Conservation (phyloP, 1,284 basidiomycete species). For the Trametes hirsuta region DNA sequence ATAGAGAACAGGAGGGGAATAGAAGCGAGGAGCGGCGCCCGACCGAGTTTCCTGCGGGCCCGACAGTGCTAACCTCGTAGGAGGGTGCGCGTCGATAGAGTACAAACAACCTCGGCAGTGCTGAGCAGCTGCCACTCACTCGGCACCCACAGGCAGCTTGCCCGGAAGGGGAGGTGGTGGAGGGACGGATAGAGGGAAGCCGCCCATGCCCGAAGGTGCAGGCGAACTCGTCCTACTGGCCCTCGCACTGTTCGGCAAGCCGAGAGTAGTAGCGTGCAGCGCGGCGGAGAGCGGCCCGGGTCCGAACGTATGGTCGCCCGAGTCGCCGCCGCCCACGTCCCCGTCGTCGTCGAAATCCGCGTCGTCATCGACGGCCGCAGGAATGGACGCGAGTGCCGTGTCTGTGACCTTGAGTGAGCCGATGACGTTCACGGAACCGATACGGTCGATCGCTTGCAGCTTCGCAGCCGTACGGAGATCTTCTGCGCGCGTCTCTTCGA, state of each 20-base stretch:
- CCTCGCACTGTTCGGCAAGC: not conserved
- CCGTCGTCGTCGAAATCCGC: conserved; percentile 3
- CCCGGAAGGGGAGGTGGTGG: conserved; percentile 38
- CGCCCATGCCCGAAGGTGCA: conserved; percentile 25
- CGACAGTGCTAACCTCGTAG: not conserved
- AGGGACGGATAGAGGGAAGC: conserved; percentile 24
- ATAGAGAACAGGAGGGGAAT: not conserved
- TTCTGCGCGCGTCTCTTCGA: conserved; percentile 74
- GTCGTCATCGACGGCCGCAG: conserved; percentile 2
- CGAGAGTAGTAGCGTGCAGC: not conserved
- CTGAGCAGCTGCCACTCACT: not conserved
- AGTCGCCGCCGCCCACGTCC: not conserved
- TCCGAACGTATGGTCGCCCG: conserved; percentile 19
- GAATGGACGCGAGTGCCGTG: conserved; percentile 16
- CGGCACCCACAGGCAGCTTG: conserved; percentile 20
- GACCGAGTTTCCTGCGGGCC: not conserved
- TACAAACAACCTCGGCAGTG: conserved; percentile 7
- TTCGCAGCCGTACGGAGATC: conserved; percentile 50
- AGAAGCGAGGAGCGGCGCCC: not conserved
- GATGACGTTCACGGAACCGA: conserved; percentile 10
- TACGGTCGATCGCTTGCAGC: conserved; percentile 34
- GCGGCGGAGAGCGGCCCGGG: conserved; percentile 12
- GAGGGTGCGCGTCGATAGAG: not conserved
- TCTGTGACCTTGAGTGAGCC: conserved; percentile 16
- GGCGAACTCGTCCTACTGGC: conserved; percentile 12